These are phyloP conservation scores for Scutellaria barbata DNA, from an alignment of 257 asterid species.

Conservation along the genomic window DNA sequence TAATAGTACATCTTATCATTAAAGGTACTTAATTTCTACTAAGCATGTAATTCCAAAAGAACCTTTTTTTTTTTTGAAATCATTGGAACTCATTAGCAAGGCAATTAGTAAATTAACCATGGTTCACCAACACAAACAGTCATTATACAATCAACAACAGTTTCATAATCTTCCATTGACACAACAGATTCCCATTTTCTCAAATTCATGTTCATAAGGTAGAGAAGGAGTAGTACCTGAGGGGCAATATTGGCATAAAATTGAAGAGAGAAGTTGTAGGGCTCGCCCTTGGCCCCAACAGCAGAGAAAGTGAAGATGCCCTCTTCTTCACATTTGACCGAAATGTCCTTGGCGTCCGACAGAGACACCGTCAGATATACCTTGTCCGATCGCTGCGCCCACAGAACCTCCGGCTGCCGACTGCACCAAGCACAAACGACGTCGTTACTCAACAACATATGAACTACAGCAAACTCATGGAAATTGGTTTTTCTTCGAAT, in stretches of 20 bases:
- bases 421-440: conserved; percentile 45
- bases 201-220: background rate
- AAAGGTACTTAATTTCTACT: no score
- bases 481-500: background rate
- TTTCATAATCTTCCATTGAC: background rate
- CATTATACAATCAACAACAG: background rate
- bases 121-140: background rate
- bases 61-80: no score
- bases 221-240: conserved; percentile 47
- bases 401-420: conserved; percentile 85
- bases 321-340: conserved; percentile 63
- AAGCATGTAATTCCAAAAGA: no score
- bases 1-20: no score
- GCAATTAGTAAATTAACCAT: conserved; percentile 10
- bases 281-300: conserved; percentile 55
- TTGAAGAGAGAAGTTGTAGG: conserved; percentile 64
- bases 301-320: conserved; percentile 79
- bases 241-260: conserved; percentile 67
- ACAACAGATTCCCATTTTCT: no score
- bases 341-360: conserved; percentile 80
- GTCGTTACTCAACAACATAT: conserved; percentile 16
- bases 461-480: background rate
- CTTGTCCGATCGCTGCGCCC: conserved; percentile 90
- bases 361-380: conserved; percentile 77
- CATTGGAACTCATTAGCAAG: background rate